Conservation (phyloP, 345 rosid species). For the Bruguiera sexangula region DNA sequence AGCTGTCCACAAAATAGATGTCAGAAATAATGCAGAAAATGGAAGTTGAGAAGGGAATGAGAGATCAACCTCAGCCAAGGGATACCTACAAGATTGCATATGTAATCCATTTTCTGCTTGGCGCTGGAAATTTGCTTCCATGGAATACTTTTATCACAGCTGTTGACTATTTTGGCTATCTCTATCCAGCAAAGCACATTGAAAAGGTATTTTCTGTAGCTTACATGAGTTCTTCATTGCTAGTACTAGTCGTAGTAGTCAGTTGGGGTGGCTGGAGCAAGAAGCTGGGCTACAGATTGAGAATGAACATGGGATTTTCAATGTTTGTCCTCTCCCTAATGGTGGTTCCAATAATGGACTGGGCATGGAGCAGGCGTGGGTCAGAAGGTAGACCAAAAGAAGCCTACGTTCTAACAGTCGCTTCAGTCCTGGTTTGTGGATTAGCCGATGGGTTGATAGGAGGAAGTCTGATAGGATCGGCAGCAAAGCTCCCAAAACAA, state of each 20-base stretch:
- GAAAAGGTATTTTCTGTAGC: slow-evolving; percentile 87
- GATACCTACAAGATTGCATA: slow-evolving; percentile 72
- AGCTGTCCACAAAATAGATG: neutral
- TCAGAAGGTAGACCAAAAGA: slow-evolving; percentile 24
- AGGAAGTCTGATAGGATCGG: slow-evolving; percentile 82
- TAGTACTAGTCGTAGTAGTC: slow-evolving; percentile 57
- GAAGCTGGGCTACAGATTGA: slow-evolving; percentile 49
- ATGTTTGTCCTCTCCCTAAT: slow-evolving; percentile 66
- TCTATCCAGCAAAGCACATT: slow-evolving; percentile 65
- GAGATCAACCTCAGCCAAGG: slow-evolving; percentile 39
- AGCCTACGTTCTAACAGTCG: slow-evolving; percentile 49
- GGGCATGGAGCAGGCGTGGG: slow-evolving; percentile 39
- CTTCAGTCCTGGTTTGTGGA: slow-evolving; percentile 71
- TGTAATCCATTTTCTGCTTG: slow-evolving; percentile 78
- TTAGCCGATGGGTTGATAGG: slow-evolving; percentile 84
- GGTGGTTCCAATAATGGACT: slow-evolving; percentile 66
- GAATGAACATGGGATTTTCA: slow-evolving; percentile 79
- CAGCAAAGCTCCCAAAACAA: slow-evolving; percentile 79
- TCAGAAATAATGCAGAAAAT: slow-evolving; percentile 29
- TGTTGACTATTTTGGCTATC: slow-evolving; percentile 68
- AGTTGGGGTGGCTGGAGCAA: slow-evolving; percentile 53
- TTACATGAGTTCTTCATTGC: slow-evolving; percentile 77
- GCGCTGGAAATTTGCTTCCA: slow-evolving; percentile 91
- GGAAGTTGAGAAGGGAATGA: slow-evolving; percentile 40
- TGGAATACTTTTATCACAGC: slow-evolving; percentile 96